These are phyloP conservation scores for Colletotrichum sp. DNA, from an alignment of 2,329 filamentous ascomycete genomes.

Conservation along the genomic window DNA sequence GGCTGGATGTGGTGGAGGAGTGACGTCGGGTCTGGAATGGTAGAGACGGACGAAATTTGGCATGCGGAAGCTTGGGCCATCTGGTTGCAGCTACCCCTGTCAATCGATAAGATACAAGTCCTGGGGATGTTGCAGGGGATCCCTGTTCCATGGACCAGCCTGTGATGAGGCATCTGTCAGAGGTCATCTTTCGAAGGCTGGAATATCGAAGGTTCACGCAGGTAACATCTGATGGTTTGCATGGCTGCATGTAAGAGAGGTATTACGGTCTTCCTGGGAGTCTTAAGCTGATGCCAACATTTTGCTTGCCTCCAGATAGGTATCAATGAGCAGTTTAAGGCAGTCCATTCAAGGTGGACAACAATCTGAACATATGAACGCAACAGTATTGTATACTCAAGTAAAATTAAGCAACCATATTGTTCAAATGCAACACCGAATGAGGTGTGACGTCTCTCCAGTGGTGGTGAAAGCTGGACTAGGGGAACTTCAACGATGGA, in stretches of 20 bases:
- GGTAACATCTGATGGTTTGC: not conserved
- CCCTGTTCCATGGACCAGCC: not conserved
- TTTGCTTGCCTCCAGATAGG: not conserved
- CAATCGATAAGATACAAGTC: not conserved
- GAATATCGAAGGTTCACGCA: not conserved
- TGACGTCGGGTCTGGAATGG: not conserved
- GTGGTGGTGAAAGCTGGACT: not conserved
- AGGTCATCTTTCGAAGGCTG: not conserved
- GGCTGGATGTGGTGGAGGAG: not conserved
- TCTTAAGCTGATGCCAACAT: not conserved
- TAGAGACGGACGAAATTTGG: not conserved
- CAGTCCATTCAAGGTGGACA: not conserved
- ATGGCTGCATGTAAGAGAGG: not conserved
- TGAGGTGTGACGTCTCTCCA: not conserved
- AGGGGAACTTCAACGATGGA: not conserved
- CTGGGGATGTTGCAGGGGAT: not conserved
- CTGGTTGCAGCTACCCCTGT: slow-evolving; percentile 14
- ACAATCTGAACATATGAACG: not conserved
- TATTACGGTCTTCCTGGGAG: not conserved
- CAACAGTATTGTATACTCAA: not conserved
- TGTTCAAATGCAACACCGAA: not conserved
- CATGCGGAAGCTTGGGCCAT: slow-evolving; percentile 15
- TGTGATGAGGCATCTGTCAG: not conserved
- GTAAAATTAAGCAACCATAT: not conserved
- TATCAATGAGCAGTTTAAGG: not conserved